These are phyloP conservation scores for Solanum gracilifrons DNA, from an alignment of 257 asterid species.

Conservation along the genomic window DNA sequence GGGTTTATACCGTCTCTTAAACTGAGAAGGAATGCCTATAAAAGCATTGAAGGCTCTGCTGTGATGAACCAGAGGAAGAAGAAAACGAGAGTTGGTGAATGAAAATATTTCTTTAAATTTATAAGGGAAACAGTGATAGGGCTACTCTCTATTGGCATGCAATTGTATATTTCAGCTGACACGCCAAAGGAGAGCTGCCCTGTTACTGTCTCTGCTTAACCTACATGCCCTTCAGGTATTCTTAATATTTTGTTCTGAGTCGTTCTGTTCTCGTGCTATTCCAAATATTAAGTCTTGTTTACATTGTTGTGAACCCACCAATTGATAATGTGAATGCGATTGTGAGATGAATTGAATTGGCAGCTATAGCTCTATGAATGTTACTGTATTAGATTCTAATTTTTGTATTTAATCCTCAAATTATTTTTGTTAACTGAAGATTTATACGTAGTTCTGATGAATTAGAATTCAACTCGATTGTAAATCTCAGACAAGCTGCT, in stretches of 20 bases:
- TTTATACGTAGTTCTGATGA: background rate
- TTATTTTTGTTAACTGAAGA: no score
- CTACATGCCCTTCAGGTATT: background rate
- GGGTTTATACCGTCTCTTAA: conserved; percentile 20
- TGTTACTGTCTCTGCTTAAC: background rate
- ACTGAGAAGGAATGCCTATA: background rate
- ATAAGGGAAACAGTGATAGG: conserved; percentile 20
- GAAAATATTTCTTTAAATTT: background rate
- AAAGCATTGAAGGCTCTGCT: background rate
- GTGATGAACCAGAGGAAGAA: background rate
- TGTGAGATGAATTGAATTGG: background rate
- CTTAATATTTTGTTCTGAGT: background rate
- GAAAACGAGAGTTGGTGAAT: background rate
- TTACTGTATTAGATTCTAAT: no score
- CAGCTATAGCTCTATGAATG: background rate
- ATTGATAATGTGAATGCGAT: background rate
- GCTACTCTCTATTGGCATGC: background rate
- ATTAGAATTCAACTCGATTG: no score
- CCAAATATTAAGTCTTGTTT: background rate
- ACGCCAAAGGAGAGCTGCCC: background rate
- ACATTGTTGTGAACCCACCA: background rate
- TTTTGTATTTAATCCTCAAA: background rate
- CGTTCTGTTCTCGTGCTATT: background rate
- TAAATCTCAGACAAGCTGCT: background rate
- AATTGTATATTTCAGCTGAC: background rate